These are phyloP conservation scores for Debaryomycetaceae sp. DNA, from an alignment of 1,139 yeast genomes.

Conservation along the genomic window DNA sequence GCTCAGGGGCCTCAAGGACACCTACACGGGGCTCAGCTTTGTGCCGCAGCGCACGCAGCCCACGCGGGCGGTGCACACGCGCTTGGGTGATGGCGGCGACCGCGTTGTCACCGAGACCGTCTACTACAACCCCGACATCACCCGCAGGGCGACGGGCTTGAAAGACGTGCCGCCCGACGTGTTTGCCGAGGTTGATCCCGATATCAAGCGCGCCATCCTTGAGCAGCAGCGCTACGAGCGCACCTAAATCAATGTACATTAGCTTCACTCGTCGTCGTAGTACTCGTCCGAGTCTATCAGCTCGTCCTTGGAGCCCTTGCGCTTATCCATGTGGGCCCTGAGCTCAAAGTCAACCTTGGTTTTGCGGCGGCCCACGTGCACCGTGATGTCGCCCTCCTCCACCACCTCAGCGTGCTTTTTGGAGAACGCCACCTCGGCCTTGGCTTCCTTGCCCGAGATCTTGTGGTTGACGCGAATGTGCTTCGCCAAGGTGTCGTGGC, in stretches of 20 bases:
- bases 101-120: constrained; percentile 46
- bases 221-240: constrained; percentile 61
- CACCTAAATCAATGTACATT: no score
- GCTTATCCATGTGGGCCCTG: constrained; percentile 45
- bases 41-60: constrained; percentile 80
- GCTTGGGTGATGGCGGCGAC: constrained; percentile 12
- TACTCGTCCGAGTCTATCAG: constrained; percentile 7
- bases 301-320: constrained; percentile 20
- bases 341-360: constrained; percentile 47
- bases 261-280: constrained; percentile 3
- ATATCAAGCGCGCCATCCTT: constrained; percentile 55
- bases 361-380: constrained; percentile 46
- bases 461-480: constrained; percentile 89
- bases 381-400: constrained; percentile 42
- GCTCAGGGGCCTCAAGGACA: constrained; percentile 66
- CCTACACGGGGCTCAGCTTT: constrained; percentile 75
- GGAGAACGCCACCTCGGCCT: constrained; percentile 46
- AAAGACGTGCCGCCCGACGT: constrained; percentile 51
- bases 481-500: constrained; percentile 92
- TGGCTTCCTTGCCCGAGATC: constrained; percentile 63
- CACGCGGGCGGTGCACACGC: constrained; percentile 31
- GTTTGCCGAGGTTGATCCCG: constrained; percentile 51
- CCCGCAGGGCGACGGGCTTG: constrained; percentile 59
- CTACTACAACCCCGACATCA: constrained; percentile 40
- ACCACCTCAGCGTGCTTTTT: constrained; percentile 46